Conservation (phyloP, 106 monocot genomes). For the Platanthera guangdongensis region DNA sequence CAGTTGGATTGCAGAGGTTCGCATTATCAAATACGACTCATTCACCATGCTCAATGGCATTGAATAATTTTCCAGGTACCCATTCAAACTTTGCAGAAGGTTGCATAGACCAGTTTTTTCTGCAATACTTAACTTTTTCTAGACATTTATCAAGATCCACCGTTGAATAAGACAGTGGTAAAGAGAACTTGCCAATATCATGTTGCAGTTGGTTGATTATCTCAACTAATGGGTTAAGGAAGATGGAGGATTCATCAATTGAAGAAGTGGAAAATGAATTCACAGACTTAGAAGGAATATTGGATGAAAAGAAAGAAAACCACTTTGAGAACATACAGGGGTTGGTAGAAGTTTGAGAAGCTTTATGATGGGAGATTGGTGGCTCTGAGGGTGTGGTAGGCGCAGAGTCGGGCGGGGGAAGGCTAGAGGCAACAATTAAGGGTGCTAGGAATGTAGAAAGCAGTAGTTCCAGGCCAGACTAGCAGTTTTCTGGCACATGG, state of each 20-base stretch:
- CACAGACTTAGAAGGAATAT: slow-evolving; percentile 13
- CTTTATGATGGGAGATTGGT: too few relatives aligned
- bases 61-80: slow-evolving; percentile 70
- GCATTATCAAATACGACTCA: slow-evolving; percentile 98
- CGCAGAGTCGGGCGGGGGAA: too few relatives aligned
- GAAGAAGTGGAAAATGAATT: slow-evolving; percentile 15
- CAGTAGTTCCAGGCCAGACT: too few relatives aligned
- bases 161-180: slow-evolving; percentile 54
- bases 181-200: slow-evolving; percentile 43
- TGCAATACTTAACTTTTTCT: slow-evolving; percentile 37
- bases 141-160: slow-evolving; percentile 41
- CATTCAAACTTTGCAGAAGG: slow-evolving; percentile 74
- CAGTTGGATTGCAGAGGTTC: slow-evolving; percentile 96
- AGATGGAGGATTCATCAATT: slow-evolving; percentile 19
- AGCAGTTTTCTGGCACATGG: too few relatives aligned
- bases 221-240: slow-evolving; percentile 44
- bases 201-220: slow-evolving; percentile 55
- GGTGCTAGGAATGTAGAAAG: too few relatives aligned
- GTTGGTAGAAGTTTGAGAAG: too few relatives aligned
- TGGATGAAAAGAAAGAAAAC: slow-evolving; percentile 45
- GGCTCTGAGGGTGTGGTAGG: too few relatives aligned
- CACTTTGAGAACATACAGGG: slow-evolving; percentile 40
- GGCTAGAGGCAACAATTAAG: too few relatives aligned
- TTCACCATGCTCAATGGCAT: slow-evolving; percentile 77
- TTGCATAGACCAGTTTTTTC: slow-evolving; percentile 20